phyloP scores from a whole-genome alignment of 2,329 filamentous ascomycete species.

The Mariannaea elegans region DNA sequence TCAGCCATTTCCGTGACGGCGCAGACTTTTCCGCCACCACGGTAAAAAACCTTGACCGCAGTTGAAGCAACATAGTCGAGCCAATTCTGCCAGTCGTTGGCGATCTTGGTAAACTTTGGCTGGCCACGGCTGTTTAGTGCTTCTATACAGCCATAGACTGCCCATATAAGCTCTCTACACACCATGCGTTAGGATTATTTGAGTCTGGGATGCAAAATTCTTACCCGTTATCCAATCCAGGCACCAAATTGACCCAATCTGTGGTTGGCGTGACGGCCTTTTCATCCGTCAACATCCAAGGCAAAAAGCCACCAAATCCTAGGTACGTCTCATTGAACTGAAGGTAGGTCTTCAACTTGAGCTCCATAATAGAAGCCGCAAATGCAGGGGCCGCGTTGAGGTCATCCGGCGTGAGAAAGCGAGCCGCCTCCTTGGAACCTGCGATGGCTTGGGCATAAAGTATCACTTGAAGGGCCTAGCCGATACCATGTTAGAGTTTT shows the following conservation, averaged over 20 bases:
- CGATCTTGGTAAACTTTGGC: constrained; percentile 41
- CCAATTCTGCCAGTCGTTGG: constrained; percentile 49
- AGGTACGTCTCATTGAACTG: constrained; percentile 52
- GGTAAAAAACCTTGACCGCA: constrained; percentile 49
- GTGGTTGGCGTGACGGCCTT: constrained; percentile 44
- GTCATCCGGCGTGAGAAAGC: constrained; percentile 48
- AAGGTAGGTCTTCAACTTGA: constrained; percentile 50
- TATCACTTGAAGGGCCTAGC: constrained; percentile 53
- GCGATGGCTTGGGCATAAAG: constrained; percentile 52
- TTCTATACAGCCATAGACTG: constrained; percentile 51
- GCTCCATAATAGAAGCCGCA: constrained; percentile 48
- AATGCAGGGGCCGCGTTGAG: constrained; percentile 43
- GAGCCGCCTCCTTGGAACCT: constrained; percentile 48
- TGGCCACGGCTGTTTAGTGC: constrained; percentile 44
- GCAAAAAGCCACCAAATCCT: constrained; percentile 52
- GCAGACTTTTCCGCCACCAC: constrained; percentile 49
- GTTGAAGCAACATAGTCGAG: constrained; percentile 51
- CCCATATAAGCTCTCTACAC: constrained; percentile 51
- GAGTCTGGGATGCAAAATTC: background rate
- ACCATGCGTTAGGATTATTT: background rate
- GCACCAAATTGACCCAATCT: constrained; percentile 51
- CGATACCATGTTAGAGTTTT: background rate
- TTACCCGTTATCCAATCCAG: constrained; percentile 52
- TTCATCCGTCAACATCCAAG: constrained; percentile 47
- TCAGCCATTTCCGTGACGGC: constrained; percentile 49